phyloP scores from a whole-genome alignment of 129 eudicot genomes.

The Flaveria bidentis region DNA sequence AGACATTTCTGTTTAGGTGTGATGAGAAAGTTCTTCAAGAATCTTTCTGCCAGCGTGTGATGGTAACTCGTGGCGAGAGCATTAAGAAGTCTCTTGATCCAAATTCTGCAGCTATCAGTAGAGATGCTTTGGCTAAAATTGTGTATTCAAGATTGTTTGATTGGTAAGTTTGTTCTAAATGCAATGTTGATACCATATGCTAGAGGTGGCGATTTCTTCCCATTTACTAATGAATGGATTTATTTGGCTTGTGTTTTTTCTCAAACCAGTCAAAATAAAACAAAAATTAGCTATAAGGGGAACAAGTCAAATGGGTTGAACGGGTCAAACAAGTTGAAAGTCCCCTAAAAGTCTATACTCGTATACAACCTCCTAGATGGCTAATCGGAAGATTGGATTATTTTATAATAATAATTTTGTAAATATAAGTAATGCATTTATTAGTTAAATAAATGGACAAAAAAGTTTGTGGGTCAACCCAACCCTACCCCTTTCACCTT shows the following conservation, averaged over 20 bases:
- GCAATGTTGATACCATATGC: conserved; percentile 8
- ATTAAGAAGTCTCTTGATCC: conserved; percentile 79
- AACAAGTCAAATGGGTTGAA: conserved; percentile 13
- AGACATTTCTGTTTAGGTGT: conserved; percentile 57
- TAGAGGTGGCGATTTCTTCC: conserved; percentile 11
- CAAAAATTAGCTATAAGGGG: not conserved
- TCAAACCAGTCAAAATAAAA: not conserved
- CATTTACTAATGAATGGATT: conserved; percentile 2
- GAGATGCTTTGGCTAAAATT: conserved; percentile 92
- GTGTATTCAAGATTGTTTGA: conserved; percentile 84
- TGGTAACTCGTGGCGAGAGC: conserved; percentile 87
- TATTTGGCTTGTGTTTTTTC: conserved; percentile 10
- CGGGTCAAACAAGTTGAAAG: conserved; percentile 2
- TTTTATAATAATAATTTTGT: not conserved
- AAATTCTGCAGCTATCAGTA: conserved; percentile 63
- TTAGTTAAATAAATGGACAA: not conserved
- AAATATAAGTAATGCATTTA: not conserved
- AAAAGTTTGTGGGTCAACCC: conserved; percentile 5
- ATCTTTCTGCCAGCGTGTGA: conserved; percentile 88
- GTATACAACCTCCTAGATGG: conserved; percentile 7
- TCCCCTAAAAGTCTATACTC: not conserved
- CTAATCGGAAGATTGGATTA: not conserved
- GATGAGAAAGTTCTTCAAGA: conserved; percentile 75
- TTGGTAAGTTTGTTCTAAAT: conserved; percentile 52
- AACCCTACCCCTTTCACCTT: not conserved